Evolutionary conservation across 257 asterid species (phyloP).

Genomic region (Salvia hispanica): DNA sequence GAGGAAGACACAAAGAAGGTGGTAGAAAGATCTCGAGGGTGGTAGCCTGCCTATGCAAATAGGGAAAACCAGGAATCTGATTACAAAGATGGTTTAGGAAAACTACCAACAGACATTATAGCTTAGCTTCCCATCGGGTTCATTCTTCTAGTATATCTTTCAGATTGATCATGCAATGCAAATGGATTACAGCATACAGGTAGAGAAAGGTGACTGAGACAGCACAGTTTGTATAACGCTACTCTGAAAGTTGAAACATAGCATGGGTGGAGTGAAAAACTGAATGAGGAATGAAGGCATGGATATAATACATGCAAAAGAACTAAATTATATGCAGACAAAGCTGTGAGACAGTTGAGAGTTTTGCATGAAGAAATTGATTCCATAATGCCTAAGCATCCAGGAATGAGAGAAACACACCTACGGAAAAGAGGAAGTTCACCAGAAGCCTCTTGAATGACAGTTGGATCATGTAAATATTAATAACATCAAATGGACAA

Average conservation of each 20-base stretch:
- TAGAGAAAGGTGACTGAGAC: not conserved
- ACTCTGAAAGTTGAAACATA: not conserved
- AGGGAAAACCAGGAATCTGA: not conserved
- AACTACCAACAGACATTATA: too few species aligned
- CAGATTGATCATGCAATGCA: not conserved
- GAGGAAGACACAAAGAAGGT: not conserved
- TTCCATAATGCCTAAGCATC: not conserved
- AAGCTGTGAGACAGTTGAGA: not conserved
- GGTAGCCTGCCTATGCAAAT: not conserved
- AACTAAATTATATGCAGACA: not conserved
- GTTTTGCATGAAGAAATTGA: not conserved
- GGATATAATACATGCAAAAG: not conserved
- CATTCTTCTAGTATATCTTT: too few species aligned
- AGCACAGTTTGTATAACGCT: not conserved
- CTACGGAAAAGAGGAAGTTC: not conserved
- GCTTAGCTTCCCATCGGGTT: not conserved
- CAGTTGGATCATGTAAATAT: too few species aligned
- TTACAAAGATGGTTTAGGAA: not conserved
- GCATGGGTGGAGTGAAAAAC: too few species aligned
- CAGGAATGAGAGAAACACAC: slow-evolving; percentile 5
- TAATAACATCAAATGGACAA: not conserved
- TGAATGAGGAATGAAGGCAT: not conserved
- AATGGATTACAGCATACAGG: not conserved
- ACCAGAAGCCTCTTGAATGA: too few species aligned
- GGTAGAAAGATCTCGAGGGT: not conserved